These are phyloP conservation scores for Infundibulicybe gibba DNA, from an alignment of 768 basidiomycete genomes.

Conservation along the genomic window DNA sequence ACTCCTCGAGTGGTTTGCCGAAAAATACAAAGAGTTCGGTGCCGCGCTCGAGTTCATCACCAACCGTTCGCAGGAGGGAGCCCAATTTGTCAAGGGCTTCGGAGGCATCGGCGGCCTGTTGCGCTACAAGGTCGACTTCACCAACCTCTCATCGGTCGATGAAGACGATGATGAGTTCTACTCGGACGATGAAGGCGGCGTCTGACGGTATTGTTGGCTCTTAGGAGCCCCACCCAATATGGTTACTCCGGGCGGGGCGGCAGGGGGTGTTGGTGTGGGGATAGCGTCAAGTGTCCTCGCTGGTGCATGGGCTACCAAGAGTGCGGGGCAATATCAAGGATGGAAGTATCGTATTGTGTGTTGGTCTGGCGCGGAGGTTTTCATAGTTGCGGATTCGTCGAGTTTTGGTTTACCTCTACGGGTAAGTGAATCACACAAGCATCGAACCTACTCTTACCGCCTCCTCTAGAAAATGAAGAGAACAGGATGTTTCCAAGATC, in stretches of 20 bases:
- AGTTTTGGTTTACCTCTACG: too few species aligned
- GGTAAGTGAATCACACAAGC: too few species aligned
- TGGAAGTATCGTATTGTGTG: too few species aligned
- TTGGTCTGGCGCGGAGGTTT: too few species aligned
- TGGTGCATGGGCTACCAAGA: too few species aligned
- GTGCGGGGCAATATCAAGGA: too few species aligned
- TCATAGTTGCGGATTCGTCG: too few species aligned
- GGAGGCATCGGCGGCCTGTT: constrained; percentile 96
- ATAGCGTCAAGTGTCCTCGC: not conserved
- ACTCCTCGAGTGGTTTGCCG: constrained; percentile 97
- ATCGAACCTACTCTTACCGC: too few species aligned
- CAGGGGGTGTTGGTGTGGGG: constrained; percentile 24
- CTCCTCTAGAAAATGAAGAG: too few species aligned
- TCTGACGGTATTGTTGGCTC: constrained; percentile 90
- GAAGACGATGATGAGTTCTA: constrained; percentile 89
- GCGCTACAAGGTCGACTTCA: constrained; percentile 97
- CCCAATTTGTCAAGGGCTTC: constrained; percentile 97
- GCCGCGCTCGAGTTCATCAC: constrained; percentile 95
- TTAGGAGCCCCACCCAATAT: constrained; percentile 67
- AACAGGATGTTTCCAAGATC: too few species aligned
- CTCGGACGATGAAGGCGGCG: constrained; percentile 68
- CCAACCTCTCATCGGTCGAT: constrained; percentile 68
- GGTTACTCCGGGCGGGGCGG: constrained; percentile 70
- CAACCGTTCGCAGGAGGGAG: constrained; percentile 94
- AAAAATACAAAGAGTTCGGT: constrained; percentile 98